Conservation (phyloP, 345 rosid species). For the Arabidopsis arenosa region DNA sequence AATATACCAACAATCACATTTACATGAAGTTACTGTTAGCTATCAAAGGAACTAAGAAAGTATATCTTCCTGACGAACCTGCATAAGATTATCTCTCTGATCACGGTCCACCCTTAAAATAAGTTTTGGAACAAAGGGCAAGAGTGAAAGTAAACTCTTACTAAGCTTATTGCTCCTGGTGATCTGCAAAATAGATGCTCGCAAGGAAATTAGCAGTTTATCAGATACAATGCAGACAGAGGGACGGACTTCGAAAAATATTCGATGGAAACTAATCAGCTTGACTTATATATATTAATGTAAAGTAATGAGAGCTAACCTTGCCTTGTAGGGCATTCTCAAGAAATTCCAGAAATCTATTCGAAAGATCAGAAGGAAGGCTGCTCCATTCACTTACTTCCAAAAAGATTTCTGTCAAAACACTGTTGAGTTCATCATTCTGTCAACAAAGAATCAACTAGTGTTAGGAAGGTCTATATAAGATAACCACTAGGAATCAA, state of each 20-base stretch:
- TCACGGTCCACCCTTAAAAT: constrained; percentile 47
- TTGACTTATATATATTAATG: neutral
- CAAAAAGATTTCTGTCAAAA: constrained; percentile 69
- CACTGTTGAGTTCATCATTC: constrained; percentile 71
- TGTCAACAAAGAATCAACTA: constrained; percentile 50
- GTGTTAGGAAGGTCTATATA: constrained; percentile 16
- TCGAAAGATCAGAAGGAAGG: constrained; percentile 55
- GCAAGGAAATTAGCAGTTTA: constrained; percentile 16
- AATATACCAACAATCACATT: constrained; percentile 14
- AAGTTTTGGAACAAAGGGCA: constrained; percentile 76
- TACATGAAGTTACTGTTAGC: neutral
- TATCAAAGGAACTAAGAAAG: constrained; percentile 5
- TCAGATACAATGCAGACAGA: constrained; percentile 1
- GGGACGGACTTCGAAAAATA: neutral
- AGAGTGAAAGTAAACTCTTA: constrained; percentile 55
- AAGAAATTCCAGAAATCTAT: constrained; percentile 63
- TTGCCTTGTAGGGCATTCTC: constrained; percentile 69
- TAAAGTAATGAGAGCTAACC: constrained; percentile 51
- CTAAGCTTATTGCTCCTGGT: constrained; percentile 49
- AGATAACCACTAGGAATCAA: no score
- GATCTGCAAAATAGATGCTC: constrained; percentile 49
- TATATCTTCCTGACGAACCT: constrained; percentile 54
- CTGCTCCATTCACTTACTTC: constrained; percentile 61
- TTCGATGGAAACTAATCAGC: constrained; percentile 8
- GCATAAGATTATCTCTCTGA: constrained; percentile 71